Conservation (phyloP, 805 yeast genomes). For the Lipomyces lipofer region DNA sequence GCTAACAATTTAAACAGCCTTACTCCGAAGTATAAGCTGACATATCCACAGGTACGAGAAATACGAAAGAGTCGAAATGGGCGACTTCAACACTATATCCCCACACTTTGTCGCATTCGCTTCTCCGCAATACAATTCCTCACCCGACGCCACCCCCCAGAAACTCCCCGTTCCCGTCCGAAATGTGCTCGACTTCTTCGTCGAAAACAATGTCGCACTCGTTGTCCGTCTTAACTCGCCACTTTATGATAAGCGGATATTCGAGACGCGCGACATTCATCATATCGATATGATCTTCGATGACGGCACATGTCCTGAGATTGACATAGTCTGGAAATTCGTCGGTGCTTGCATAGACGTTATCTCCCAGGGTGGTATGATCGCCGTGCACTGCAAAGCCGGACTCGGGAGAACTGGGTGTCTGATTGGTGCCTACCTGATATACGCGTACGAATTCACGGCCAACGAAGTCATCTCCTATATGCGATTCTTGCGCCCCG, state of each 20-base stretch:
- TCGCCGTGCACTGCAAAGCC: constrained; percentile 99
- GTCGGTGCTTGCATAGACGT: constrained; percentile 94
- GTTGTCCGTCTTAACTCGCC: constrained; percentile 93
- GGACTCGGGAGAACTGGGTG: constrained; percentile 98
- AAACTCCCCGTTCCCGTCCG: constrained; percentile 48
- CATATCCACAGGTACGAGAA: constrained; percentile 51
- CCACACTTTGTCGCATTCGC: constrained; percentile 98
- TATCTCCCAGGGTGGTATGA: constrained; percentile 67
- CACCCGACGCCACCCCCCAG: constrained; percentile 33
- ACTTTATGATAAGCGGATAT: constrained; percentile 80
- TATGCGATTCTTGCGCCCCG: constrained; percentile 95
- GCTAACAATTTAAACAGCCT: not conserved
- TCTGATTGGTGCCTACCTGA: constrained; percentile 93
- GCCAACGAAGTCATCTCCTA: constrained; percentile 96
- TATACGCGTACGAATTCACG: constrained; percentile 94
- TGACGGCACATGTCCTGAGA: constrained; percentile 96
- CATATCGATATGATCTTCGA: constrained; percentile 96
- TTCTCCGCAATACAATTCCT: constrained; percentile 64
- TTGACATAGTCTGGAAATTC: constrained; percentile 88
- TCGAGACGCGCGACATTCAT: constrained; percentile 76
- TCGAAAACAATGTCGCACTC: constrained; percentile 70
- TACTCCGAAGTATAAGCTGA: not conserved
- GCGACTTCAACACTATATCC: constrained; percentile 88
- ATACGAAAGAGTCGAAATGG: constrained; percentile 94
- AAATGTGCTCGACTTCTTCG: constrained; percentile 78